Evolutionary conservation across 768 basidiomycete species (phyloP), one percentile per base, ranked within the genome.

Genomic region (Wakefieldia striispora): DNA sequence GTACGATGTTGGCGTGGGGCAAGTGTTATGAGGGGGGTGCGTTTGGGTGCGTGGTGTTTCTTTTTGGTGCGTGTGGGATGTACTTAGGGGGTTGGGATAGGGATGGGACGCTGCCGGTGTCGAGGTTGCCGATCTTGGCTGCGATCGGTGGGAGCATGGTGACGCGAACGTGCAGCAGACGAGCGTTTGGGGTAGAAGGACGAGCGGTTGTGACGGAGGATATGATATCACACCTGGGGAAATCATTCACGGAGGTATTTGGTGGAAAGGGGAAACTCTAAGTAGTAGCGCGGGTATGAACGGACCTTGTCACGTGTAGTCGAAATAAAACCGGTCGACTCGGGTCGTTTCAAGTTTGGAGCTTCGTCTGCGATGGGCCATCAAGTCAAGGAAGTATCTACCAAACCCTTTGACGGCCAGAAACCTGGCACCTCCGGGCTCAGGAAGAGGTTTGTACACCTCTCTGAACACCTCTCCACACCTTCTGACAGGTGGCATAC

Each of bases 401-500:
- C 94, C 3, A 93, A 86, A 66, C 87, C 92, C 19, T 95, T 82
- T 66, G 89, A 93, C 4, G 94, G 91, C 58, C 92, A 95, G 74
- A 97, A 95, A 70, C 97, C 97, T 20, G 97, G 97, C 52, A 98
- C 97, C 11, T 98, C 97, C 55, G 97, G 97, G 57, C 83, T 98
- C 40, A 81, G 97, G 63, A 98, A 98, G 78, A 83, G 94, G 92
- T 91, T 56, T 43, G 37, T 48, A 35, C 38, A 4, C 39, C 2
- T 19, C 36, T 24, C 47, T 50, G 36, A 26, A 43, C 44, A 49
- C 45, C 56, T 51, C 56, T 56, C 59, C 47, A 59, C 8, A n/a
- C 24, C 20, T 50, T 31, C 56, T 68, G 54, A 62, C 45, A 51
- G 29, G 40, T 45, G 50, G 54, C 34, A 7, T 19, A 34, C 65